These are phyloP conservation scores for Trichoderma oligosporum DNA, from an alignment of 2,329 filamentous ascomycete genomes.

Conservation along the genomic window DNA sequence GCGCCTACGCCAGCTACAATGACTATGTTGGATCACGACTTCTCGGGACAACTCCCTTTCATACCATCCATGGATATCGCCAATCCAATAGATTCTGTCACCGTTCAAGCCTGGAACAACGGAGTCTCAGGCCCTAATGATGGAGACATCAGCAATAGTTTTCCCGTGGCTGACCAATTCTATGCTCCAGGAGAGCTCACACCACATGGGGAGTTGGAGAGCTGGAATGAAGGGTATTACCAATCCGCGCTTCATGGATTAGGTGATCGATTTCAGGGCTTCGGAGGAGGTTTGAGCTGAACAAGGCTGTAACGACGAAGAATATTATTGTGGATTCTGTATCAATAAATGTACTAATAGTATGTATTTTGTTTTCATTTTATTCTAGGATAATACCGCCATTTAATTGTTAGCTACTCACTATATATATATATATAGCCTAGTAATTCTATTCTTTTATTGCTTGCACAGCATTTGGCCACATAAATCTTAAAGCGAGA, in stretches of 20 bases:
- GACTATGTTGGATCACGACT: constrained; percentile 16
- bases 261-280: constrained; percentile 26
- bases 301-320: background rate
- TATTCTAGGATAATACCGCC: background rate
- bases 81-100: constrained; percentile 15
- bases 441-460: background rate
- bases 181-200: constrained; percentile 22
- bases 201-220: constrained; percentile 27
- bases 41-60: constrained; percentile 24
- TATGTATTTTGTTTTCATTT: background rate
- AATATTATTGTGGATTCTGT: background rate
- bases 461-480: no score
- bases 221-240: constrained; percentile 24
- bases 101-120: constrained; percentile 33
- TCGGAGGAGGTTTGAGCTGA: background rate
- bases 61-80: constrained; percentile 24
- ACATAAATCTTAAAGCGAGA: no score
- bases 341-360: constrained; percentile 13
- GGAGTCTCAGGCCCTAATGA: constrained; percentile 26
- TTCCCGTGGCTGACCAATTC: constrained; percentile 27
- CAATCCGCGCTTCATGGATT: constrained; percentile 24
- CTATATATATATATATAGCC: background rate
- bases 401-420: background rate
- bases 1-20: constrained; percentile 23
- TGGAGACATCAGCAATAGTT: constrained; percentile 21